Evolutionary conservation across 345 rosid species (phyloP), one percentile per base, ranked within the genome.

Genomic region (Kandelia obovata): DNA sequence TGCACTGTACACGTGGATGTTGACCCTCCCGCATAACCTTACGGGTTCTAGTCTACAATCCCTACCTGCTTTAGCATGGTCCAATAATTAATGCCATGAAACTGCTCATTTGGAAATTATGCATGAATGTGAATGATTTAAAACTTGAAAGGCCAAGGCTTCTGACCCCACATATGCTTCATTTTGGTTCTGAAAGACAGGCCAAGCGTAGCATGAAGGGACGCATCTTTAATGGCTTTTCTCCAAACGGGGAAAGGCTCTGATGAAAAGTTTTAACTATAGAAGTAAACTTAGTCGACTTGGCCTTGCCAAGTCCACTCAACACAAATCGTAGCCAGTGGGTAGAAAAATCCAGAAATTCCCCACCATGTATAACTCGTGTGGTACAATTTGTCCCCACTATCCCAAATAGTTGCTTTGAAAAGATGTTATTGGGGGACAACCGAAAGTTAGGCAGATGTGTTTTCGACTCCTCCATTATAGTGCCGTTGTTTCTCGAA

Each of bases 341-440:
- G 67, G 67, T 51, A 26, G 47, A 56, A 63, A 26, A 70, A 59
- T 10, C 59, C 8, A 61, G 60, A 55, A 35, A 8, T 4, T 4
- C 13, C 58, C 20, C 58, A 23, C 27, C 13, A 7, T 8, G 21
- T 23, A 23, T 21, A 55, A 21, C 59, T 59, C 21, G 6, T 30
- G 37, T 7, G n/a, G 28, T 32, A 52, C 58, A 61, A 34, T 20
- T n/a, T 39, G 55, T 69, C 59, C 62, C 67, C 25, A 30, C 27
- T 55, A 27, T 11, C 58, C 58, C 17, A 15, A 16, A 21, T 3
- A 32, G 68, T 64, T 15, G 35, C 17, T 27, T 11, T 34, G 75
- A 79, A 28, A 58, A 61, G 83, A 82, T 76, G 81, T 74, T 65
- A 79, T 17, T 76, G 83, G 81, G 47, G 3, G 58, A 73, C 78